Conservation (phyloP, 441 rosid species). For the Populus hybrid region DNA sequence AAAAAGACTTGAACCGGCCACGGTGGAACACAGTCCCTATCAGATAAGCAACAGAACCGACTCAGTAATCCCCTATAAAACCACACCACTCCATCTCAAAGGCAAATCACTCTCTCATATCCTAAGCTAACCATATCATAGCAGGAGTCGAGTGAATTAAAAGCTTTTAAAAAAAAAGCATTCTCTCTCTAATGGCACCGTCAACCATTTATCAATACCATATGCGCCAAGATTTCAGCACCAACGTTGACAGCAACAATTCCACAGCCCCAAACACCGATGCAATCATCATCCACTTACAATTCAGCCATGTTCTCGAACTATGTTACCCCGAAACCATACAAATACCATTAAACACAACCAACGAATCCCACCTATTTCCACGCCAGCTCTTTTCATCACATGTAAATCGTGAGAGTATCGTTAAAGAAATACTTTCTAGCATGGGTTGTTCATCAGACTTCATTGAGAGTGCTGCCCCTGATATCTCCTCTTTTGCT, state of each 20-base stretch:
- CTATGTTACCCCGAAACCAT: constrained; percentile 4
- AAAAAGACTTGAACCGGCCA: no score
- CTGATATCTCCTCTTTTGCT: constrained; percentile 19
- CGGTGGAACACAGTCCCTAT: no score
- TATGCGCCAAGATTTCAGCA: constrained; percentile 5
- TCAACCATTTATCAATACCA: neutral
- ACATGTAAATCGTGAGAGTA: neutral
- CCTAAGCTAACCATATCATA: neutral
- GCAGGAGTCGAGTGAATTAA: neutral
- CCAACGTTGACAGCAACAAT: neutral
- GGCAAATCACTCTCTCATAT: neutral
- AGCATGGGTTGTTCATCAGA: constrained; percentile 9
- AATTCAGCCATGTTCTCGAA: neutral
- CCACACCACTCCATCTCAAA: neutral
- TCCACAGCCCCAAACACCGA: neutral
- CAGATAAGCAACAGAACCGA: neutral
- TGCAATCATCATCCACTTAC: neutral
- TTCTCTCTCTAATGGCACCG: neutral
- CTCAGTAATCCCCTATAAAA: neutral
- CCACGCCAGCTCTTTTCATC: neutral
- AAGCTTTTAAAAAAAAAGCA: neutral
- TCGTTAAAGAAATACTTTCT: constrained; percentile 2
- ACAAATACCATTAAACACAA: neutral
- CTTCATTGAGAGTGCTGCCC: constrained; percentile 1
- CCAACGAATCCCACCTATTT: constrained; percentile 1